Evolutionary conservation across 805 yeast species (phyloP), one percentile per base, ranked within the genome.

Genomic region (Millerozyma miso): DNA sequence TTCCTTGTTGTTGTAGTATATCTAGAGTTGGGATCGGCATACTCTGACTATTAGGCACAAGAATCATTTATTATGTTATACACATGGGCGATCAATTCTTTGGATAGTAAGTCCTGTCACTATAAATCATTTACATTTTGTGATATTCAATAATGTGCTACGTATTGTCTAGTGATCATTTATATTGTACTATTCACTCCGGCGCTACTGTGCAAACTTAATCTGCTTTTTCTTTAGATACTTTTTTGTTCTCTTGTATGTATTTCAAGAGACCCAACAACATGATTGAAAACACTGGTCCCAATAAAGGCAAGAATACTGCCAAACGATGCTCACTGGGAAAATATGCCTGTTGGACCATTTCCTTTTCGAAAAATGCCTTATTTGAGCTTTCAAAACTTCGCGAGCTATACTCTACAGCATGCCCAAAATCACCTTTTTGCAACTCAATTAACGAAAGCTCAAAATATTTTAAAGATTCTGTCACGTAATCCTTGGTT

Each of bases 271-370:
- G 41, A 0, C 83, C 85, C 43, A 82, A 58, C 1, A 71, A 16
- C 10, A 77, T 58, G 17, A 93, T 89, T 19, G 91, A 77, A 1
- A 77, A 65, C 31, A 89, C 68, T 1, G 99, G 99, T 0, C 98
- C 98, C 31, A 90, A 60, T 36, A 91, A 67, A 0, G 99, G 99
- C 56, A 88, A 69, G 52, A 89, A 93, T 1, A 93, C 96, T 0
- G 99, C 98, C 55, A 93, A 73, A 60, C 88, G 90, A 59, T 91
- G 99, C 60, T 91, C 97, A 49, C 86, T 91, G 0, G 99, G 98
- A 71, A 90, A 88, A 61, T 86, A 89, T 43, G 85, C 88, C 58
- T 91, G 97, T 55, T 88, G 95, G 20, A 93, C 88, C 97, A 93
- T 91, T 60, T 85, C 90, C 53, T 87, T 86, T 52, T 91, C 95